Evolutionary conservation across 306 rosid species (phyloP).

Genomic region (Medicago truncatula): DNA sequence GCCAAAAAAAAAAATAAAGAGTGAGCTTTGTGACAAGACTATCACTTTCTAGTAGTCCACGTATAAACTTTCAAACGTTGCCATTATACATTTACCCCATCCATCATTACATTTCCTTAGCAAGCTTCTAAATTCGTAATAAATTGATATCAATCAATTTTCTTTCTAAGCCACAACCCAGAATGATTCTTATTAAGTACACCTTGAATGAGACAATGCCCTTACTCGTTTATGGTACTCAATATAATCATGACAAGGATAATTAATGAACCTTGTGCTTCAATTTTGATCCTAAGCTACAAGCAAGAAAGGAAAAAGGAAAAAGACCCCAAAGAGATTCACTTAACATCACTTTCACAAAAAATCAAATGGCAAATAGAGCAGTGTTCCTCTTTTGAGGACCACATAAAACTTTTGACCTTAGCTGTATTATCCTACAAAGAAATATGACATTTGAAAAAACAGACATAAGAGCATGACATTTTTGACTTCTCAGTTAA

Average conservation of each 20-base stretch:
- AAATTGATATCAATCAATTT: constrained; percentile 21
- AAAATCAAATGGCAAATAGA: constrained; percentile 51
- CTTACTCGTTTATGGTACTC: constrained; percentile 41
- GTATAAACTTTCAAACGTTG: constrained; percentile 1
- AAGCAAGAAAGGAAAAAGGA: constrained; percentile 24
- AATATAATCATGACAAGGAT: constrained; percentile 35
- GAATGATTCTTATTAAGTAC: constrained; percentile 39
- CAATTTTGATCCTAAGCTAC: constrained; percentile 31
- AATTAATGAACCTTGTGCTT: constrained; percentile 49
- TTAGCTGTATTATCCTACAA: constrained; percentile 48
- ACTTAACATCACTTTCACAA: constrained; percentile 51
- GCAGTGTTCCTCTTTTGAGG: constrained; percentile 53
- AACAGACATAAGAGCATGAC: constrained; percentile 39
- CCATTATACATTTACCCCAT: constrained; percentile 19
- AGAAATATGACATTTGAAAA: constrained; percentile 44
- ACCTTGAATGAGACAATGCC: constrained; percentile 41
- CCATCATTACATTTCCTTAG: constrained; percentile 4
- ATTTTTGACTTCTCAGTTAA: constrained; percentile 48
- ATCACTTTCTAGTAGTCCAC: constrained; percentile 18
- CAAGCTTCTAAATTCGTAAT: constrained; percentile 32
- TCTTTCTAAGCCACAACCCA: constrained; percentile 30
- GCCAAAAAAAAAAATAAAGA: neutral
- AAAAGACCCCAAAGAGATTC: constrained; percentile 41
- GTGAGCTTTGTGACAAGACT: constrained; percentile 8
- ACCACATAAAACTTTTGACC: constrained; percentile 60